Conservation (phyloP, 345 rosid species). For the Lagerstroemia speciosa region DNA sequence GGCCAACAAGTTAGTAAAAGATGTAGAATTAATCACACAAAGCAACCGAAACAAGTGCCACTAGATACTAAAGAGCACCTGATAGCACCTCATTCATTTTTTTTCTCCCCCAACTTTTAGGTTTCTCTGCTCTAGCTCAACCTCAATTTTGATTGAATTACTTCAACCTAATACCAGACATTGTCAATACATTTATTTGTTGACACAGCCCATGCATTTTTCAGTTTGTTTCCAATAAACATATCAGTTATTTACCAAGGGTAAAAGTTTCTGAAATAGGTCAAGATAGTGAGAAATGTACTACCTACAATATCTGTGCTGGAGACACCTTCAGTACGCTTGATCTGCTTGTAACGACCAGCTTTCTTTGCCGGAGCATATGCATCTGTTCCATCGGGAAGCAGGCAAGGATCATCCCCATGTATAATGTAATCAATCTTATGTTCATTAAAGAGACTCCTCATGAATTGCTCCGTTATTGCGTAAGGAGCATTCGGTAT, state of each 20-base stretch:
- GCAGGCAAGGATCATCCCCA: slow-evolving; percentile 94
- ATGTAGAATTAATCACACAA: not conserved
- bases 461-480: slow-evolving; percentile 82
- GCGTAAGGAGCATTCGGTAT: slow-evolving; percentile 84
- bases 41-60: not conserved
- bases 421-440: slow-evolving; percentile 84
- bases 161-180: no score
- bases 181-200: not conserved
- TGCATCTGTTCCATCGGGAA: slow-evolving; percentile 96
- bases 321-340: slow-evolving; percentile 96
- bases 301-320: slow-evolving; percentile 99
- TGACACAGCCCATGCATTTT: not conserved
- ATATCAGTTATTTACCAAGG: not conserved
- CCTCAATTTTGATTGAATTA: no score
- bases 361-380: slow-evolving; percentile 81
- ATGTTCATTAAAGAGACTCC: slow-evolving; percentile 64
- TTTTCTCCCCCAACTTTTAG: not conserved
- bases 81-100: not conserved
- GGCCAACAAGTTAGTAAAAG: not conserved
- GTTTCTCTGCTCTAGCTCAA: no score
- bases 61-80: not conserved
- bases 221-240: not conserved
- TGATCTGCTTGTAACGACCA: slow-evolving; percentile 91
- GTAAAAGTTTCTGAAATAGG: slow-evolving; percentile 4
- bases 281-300: slow-evolving; percentile 5